Evolutionary conservation across 805 yeast species (phyloP).

Genomic region (Wickerhamia fluorescens): DNA sequence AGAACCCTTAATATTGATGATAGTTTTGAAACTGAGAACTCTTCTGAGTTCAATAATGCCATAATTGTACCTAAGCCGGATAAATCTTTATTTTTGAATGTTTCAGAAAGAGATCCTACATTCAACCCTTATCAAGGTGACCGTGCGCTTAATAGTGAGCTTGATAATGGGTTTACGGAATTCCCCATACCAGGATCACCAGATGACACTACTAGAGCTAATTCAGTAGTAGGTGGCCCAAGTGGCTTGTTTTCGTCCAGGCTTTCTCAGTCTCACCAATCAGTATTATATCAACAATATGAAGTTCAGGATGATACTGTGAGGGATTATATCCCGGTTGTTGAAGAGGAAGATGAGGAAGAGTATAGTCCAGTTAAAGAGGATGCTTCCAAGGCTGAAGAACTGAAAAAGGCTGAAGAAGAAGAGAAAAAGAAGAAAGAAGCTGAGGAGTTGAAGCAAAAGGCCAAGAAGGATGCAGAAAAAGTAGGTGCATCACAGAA

Average conservation of each 20-base stretch:
- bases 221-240: constrained; percentile 32
- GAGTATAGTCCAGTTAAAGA: constrained; percentile 26
- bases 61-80: constrained; percentile 8
- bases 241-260: constrained; percentile 32
- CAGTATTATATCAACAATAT: constrained; percentile 37
- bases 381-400: constrained; percentile 17
- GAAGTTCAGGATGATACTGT: constrained; percentile 41
- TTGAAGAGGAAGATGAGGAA: constrained; percentile 41
- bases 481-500: constrained; percentile 6
- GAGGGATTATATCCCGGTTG: constrained; percentile 33
- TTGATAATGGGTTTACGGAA: constrained; percentile 25
- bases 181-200: constrained; percentile 42
- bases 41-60: constrained; percentile 4
- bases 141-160: constrained; percentile 1
- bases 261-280: constrained; percentile 38
- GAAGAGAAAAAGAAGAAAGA: constrained; percentile 9
- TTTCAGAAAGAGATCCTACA: no score
- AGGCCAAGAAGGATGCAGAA: constrained; percentile 8
- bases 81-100: no score
- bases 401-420: constrained; percentile 13
- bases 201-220: constrained; percentile 37
- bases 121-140: constrained; percentile 22
- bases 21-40: constrained; percentile 20
- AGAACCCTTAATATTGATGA: constrained; percentile 19
- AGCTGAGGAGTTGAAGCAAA: constrained; percentile 32